phyloP scores from a whole-genome alignment of 768 basidiomycete species.

The Amanita subjunquillea region DNA sequence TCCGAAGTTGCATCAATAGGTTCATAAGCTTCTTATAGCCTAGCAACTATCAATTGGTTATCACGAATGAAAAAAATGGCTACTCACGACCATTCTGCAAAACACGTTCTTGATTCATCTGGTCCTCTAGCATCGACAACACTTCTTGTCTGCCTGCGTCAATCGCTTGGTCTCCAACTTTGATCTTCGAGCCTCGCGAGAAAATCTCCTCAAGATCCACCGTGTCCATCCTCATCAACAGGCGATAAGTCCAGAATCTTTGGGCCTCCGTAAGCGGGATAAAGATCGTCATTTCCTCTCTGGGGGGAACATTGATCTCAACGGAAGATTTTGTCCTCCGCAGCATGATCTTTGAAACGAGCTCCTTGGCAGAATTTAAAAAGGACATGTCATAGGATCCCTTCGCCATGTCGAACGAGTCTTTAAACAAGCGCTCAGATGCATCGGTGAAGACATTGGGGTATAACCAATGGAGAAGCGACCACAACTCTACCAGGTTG shows the following conservation, averaged over 20 bases:
- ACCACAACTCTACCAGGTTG: conserved; percentile 49
- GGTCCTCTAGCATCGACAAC: conserved; percentile 24
- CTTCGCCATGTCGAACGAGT: conserved; percentile 42
- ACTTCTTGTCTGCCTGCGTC: conserved; percentile 30
- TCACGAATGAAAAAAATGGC: background rate
- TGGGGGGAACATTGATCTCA: conserved; percentile 35
- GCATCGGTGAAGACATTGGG: conserved; percentile 39
- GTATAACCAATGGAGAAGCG: conserved; percentile 44
- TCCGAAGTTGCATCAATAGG: conserved; percentile 60
- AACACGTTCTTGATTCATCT: conserved; percentile 19
- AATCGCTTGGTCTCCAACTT: conserved; percentile 13
- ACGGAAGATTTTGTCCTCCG: conserved; percentile 49
- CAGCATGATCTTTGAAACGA: conserved; percentile 45
- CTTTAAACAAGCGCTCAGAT: conserved; percentile 37
- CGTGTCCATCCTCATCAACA: conserved; percentile 42
- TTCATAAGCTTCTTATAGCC: conserved; percentile 49
- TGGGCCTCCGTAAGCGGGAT: conserved; percentile 50
- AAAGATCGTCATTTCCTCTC: conserved; percentile 47
- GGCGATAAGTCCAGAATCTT: conserved; percentile 49
- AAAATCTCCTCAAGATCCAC: conserved; percentile 41
- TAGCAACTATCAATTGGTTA: conserved; percentile 17
- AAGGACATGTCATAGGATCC: conserved; percentile 42
- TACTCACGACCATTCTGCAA: conserved; percentile 15
- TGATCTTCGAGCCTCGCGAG: conserved; percentile 11
- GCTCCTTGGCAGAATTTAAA: conserved; percentile 34